These are phyloP conservation scores for Camelina sativa DNA, from an alignment of 345 rosid species.

Conservation along the genomic window DNA sequence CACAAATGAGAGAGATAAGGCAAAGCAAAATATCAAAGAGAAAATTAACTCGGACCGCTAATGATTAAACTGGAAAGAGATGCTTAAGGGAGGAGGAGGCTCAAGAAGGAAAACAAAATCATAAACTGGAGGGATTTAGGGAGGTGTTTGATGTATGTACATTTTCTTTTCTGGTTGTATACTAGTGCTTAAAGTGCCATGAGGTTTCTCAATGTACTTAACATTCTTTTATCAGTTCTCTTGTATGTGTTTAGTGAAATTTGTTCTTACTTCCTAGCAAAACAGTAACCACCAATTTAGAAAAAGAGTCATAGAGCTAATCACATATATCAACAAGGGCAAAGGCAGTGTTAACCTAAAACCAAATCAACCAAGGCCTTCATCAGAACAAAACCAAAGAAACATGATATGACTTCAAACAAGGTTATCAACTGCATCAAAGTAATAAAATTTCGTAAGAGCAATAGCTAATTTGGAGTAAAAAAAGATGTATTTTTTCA, in stretches of 20 bases:
- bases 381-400: constrained; percentile 6
- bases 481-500: constrained; percentile 17
- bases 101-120: constrained; percentile 18
- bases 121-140: constrained; percentile 9
- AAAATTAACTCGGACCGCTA: constrained; percentile 10
- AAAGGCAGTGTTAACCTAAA: not conserved
- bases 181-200: constrained; percentile 38
- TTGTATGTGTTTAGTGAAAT: constrained; percentile 36
- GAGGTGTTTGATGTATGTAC: constrained; percentile 41
- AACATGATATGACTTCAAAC: not conserved
- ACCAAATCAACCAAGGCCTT: not conserved
- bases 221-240: constrained; percentile 13
- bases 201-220: constrained; percentile 39
- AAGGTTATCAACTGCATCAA: constrained; percentile 11
- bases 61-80: constrained; percentile 26
- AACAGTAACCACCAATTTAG: not conserved
- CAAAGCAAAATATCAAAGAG: constrained; percentile 33
- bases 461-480: constrained; percentile 4
- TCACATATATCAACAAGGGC: constrained; percentile 10
- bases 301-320: not conserved
- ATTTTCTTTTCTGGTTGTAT: constrained; percentile 37
- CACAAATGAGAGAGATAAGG: constrained; percentile 28
- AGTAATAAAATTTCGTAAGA: constrained; percentile 5
- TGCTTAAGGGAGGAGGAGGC: constrained; percentile 37
- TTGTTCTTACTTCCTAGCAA: constrained; percentile 27